Conservation (phyloP, 495 filamentous ascomycete genomes). For the Aspergillus nidulans region DNA sequence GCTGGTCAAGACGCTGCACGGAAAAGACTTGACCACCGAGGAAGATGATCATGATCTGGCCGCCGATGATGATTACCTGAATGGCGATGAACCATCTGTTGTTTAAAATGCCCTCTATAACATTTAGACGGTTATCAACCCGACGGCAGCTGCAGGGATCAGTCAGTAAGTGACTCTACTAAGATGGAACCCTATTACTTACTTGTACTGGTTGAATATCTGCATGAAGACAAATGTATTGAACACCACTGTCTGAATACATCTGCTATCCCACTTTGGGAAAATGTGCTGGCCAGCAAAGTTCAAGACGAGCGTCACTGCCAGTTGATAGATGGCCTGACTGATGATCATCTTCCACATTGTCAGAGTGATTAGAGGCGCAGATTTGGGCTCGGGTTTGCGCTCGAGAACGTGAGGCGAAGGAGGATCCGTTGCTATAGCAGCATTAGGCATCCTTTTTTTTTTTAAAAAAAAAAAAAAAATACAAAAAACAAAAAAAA, state of each 20-base stretch:
- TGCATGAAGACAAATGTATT: conserved; percentile 96
- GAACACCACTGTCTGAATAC: conserved; percentile 68
- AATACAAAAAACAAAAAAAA: too few relatives aligned
- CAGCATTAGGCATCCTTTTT: too few relatives aligned
- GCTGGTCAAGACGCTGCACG: too few relatives aligned
- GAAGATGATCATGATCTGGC: too few relatives aligned
- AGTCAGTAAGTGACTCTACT: too few relatives aligned
- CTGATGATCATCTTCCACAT: conserved; percentile 97
- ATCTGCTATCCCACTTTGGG: conserved; percentile 7
- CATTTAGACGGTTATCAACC: too few relatives aligned
- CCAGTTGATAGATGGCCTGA: conserved; percentile 78
- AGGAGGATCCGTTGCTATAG: conserved; percentile 70
- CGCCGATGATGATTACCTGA: too few relatives aligned
- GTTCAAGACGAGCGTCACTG: conserved; percentile 75
- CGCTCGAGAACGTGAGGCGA: conserved; percentile 65
- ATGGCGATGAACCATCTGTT: too few relatives aligned
- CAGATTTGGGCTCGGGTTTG: conserved; percentile 70
- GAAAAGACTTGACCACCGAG: too few relatives aligned
- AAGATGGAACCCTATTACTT: not conserved
- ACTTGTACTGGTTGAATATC: conserved; percentile 83
- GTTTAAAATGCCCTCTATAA: too few relatives aligned
- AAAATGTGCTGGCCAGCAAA: conserved; percentile 63
- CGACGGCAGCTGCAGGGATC: too few relatives aligned
- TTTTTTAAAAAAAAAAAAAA: too few relatives aligned
- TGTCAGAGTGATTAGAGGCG: conserved; percentile 68